Percentiles rank a stretch among this genome's conserved stretches.
Conservation (phyloP, 192 early-diverging fungal genomes). For the Coemansia furcata region DNA sequence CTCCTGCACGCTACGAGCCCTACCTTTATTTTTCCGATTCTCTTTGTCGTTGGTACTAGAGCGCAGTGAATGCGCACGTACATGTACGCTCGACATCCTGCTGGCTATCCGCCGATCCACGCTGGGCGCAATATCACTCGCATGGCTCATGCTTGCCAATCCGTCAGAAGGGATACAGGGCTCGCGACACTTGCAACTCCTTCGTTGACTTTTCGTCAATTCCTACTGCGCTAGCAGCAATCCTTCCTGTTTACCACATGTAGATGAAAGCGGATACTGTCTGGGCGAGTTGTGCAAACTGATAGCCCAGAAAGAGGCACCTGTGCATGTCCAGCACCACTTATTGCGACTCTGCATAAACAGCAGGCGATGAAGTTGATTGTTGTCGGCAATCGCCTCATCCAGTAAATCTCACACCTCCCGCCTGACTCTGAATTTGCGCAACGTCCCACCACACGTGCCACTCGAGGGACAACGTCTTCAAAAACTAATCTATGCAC, state of each 20-base stretch:
- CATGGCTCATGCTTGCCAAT: constrained; percentile 4
- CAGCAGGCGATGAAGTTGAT: background rate
- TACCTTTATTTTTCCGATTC: background rate
- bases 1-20: background rate
- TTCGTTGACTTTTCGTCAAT: background rate
- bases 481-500: constrained; percentile 5
- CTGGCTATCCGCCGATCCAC: constrained; percentile 3
- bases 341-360: background rate
- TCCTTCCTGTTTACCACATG: background rate
- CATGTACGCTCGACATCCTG: background rate
- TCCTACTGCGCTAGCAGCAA: background rate
- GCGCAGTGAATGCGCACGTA: background rate
- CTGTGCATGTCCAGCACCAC: constrained; percentile 2
- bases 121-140: constrained; percentile 1
- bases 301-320: constrained; percentile 2
- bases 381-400: constrained; percentile 1
- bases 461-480: background rate
- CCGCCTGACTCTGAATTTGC: constrained; percentile 9
- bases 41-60: background rate
- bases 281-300: background rate
- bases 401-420: background rate
- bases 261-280: constrained; percentile 3
- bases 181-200: background rate
- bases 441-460: constrained; percentile 5
- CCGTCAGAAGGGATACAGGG: background rate